phyloP scores from a whole-genome alignment of 2,329 filamentous ascomycete genomes.

The Pseudocercospora pini-densiflorae region DNA sequence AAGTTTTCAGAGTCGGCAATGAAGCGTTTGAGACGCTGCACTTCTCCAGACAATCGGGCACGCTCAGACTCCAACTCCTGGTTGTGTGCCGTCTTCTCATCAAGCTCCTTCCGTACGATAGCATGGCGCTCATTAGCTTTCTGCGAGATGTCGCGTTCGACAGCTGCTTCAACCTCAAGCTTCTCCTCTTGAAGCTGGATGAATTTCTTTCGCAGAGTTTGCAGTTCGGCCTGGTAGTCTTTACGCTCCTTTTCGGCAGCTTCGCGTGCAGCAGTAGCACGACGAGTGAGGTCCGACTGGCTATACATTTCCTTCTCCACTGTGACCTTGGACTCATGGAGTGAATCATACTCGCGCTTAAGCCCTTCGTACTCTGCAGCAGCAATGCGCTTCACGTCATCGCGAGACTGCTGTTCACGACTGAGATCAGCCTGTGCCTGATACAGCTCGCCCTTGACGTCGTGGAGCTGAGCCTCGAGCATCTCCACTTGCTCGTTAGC shows the following conservation, averaged over 20 bases:
- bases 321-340: conserved; percentile 94
- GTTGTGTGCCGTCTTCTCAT: conserved; percentile 75
- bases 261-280: conserved; percentile 79
- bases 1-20: conserved; percentile 90
- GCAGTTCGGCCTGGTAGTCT: conserved; percentile 84
- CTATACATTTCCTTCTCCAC: conserved; percentile 98
- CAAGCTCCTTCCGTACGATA: conserved; percentile 77
- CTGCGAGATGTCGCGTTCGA: conserved; percentile 77
- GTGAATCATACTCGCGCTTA: conserved; percentile 79
- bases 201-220: conserved; percentile 80
- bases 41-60: conserved; percentile 73
- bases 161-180: conserved; percentile 76
- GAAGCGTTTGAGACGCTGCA: conserved; percentile 83
- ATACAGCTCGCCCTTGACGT: conserved; percentile 84
- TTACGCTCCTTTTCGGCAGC: conserved; percentile 86
- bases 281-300: conserved; percentile 87
- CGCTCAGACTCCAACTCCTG: conserved; percentile 82
- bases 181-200: conserved; percentile 84
- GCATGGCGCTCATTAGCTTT: conserved; percentile 80
- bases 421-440: conserved; percentile 86
- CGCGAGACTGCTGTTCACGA: conserved; percentile 87
- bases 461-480: conserved; percentile 83
- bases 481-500: conserved; percentile 89
- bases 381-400: conserved; percentile 87
- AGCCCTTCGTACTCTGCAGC: conserved; percentile 86